Evolutionary conservation across 1,284 basidiomycete species (phyloP), one percentile per base, ranked within the genome.

Genomic region (Megacollybia platyphylla): DNA sequence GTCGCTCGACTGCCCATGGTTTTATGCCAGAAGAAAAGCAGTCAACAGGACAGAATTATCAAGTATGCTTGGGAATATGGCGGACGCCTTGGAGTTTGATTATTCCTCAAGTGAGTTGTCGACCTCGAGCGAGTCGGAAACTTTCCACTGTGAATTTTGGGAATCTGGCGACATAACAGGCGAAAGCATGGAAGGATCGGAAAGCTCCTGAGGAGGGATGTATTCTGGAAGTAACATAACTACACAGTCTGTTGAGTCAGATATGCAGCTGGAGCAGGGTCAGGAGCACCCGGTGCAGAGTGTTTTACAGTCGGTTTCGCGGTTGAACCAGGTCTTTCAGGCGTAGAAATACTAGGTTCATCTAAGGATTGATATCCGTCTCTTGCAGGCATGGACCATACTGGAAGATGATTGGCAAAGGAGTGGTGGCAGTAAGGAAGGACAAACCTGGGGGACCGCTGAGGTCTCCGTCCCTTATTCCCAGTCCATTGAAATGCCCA

Each of bases 371-470:
- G 81, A 56, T 88, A 88, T 2, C 82, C 82, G 42, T 76, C 75
- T 35, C 76, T 64, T 27, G 85, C 85, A 2, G 85, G 86, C 85
- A 88, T 88, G 15, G 83, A 76, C 85, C 85, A 88, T 11, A 87
- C 85, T 87, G 49, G 36, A 48, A 42, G 9, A 43, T 20, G 20
- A 38, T 9, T 7, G 9, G 15, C 4, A 8, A 6, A 30, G 13
- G 17, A 9, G 20, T 3, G 7, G 31, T 3, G 4, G 11, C 2
- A 34, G 31, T 3, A 11, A 34, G 11, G 4, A 15, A 6, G 39
- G 18, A 51, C 57, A 24, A 51, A 78, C 84, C 76, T 29, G 84
- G 85, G 17, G 82, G 71, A 5, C 80, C 77, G 45, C 60, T 65
- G 11, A 76, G 51, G 48, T 79, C 77, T 36, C 64, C 58, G 3